phyloP scores from a whole-genome alignment of 208 protist species.

The Trypanosoma boissoni region DNA sequence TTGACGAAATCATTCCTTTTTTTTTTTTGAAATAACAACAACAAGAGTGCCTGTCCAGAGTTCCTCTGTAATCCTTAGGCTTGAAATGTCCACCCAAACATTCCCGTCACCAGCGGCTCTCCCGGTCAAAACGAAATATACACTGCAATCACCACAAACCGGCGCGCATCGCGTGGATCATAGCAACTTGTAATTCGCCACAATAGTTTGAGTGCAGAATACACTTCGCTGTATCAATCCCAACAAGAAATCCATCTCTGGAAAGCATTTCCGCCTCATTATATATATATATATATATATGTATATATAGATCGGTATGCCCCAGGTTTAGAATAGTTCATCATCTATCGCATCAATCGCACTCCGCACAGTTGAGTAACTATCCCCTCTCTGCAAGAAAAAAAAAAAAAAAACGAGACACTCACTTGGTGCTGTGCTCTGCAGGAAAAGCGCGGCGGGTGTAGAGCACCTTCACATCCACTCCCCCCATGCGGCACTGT shows the following conservation, averaged over 20 bases:
- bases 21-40: too few relatives aligned
- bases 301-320: too few relatives aligned
- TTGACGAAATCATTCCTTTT: constrained; percentile 58
- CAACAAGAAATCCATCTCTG: constrained; percentile 64
- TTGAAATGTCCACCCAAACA: constrained; percentile 41
- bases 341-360: too few relatives aligned
- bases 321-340: too few relatives aligned
- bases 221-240: constrained; percentile 67
- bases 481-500: constrained; percentile 71
- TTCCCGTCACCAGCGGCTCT: constrained; percentile 14
- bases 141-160: constrained; percentile 10
- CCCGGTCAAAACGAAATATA: constrained; percentile 36
- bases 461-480: constrained; percentile 81
- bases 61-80: constrained; percentile 32
- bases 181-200: constrained; percentile 18
- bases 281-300: neutral
- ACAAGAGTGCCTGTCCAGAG: constrained; percentile 38
- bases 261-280: constrained; percentile 61
- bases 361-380: too few relatives aligned
- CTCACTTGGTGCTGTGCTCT: constrained; percentile 75
- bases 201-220: constrained; percentile 73
- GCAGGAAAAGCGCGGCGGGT: constrained; percentile 60
- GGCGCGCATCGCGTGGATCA: constrained; percentile 23
- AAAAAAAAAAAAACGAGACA: constrained; percentile 15
- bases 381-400: constrained; percentile 6